Evolutionary conservation across 176 grass and related monocot species (phyloP).

Genomic region (Alopecurus myosuroides): DNA sequence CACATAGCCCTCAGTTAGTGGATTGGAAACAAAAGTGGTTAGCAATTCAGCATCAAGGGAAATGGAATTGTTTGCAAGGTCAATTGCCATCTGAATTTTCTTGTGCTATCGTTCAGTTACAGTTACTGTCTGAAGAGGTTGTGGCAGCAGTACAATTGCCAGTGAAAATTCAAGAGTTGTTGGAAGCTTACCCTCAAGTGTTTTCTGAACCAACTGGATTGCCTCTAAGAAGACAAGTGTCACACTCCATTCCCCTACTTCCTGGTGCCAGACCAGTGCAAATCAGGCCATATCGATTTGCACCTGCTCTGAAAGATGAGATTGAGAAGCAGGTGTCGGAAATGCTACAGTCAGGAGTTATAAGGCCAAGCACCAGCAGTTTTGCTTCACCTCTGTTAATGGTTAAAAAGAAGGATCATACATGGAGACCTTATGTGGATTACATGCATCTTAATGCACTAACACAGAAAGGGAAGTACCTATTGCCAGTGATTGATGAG

Average conservation of each 20-base stretch:
- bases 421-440: neutral
- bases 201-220: neutral
- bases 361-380: neutral
- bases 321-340: neutral
- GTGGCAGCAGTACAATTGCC: too few species aligned
- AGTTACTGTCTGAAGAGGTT: too few species aligned
- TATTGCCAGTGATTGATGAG: neutral
- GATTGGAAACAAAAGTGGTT: too few species aligned
- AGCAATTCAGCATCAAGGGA: too few species aligned
- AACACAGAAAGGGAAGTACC: neutral
- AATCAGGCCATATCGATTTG: neutral
- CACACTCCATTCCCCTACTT: neutral
- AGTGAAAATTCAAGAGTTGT: neutral
- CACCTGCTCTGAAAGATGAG: neutral
- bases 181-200: neutral
- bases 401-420: neutral
- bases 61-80: too few species aligned
- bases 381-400: neutral
- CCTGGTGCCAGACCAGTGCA: neutral
- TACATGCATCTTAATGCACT: neutral
- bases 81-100: too few species aligned
- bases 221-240: neutral
- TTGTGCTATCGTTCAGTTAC: too few species aligned
- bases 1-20: too few species aligned
- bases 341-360: neutral